phyloP scores from a whole-genome alignment of 2,329 filamentous ascomycete genomes.

The Ceratocystis eucalypticola region DNA sequence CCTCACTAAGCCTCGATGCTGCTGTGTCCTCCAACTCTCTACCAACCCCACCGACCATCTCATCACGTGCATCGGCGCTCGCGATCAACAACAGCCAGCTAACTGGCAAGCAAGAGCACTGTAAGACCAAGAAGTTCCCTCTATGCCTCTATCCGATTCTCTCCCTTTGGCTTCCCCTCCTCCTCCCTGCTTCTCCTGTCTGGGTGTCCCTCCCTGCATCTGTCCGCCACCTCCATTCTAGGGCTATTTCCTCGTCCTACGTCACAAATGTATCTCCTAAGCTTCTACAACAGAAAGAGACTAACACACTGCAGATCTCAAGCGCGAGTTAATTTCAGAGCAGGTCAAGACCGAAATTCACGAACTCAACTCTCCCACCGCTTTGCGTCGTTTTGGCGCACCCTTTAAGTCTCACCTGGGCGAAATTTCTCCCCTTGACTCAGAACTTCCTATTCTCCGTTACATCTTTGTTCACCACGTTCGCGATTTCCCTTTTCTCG shows the following conservation, averaged over 20 bases:
- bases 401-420: constrained; percentile 88
- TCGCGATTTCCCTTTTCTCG: constrained; percentile 92
- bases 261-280: not conserved
- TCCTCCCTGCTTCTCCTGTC: constrained; percentile 1
- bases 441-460: constrained; percentile 79
- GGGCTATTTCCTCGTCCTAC: not conserved
- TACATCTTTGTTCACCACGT: constrained; percentile 98
- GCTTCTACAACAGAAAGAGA: not conserved
- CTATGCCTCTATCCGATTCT: no score
- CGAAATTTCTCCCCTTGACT: constrained; percentile 85
- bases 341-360: constrained; percentile 84
- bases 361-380: constrained; percentile 89
- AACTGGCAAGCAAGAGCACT: constrained; percentile 97
- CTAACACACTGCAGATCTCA: constrained; percentile 54
- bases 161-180: not conserved
- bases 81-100: constrained; percentile 35
- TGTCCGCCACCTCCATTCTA: not conserved
- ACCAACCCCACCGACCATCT: constrained; percentile 19
- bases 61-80: constrained; percentile 23
- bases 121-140: constrained; percentile 36
- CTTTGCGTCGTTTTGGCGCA: constrained; percentile 85
- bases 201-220: not conserved
- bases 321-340: constrained; percentile 81
- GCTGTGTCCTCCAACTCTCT: not conserved
- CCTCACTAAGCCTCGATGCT: not conserved